phyloP scores from a whole-genome alignment of 768 basidiomycete species.

The Lactarius sanguifluus region DNA sequence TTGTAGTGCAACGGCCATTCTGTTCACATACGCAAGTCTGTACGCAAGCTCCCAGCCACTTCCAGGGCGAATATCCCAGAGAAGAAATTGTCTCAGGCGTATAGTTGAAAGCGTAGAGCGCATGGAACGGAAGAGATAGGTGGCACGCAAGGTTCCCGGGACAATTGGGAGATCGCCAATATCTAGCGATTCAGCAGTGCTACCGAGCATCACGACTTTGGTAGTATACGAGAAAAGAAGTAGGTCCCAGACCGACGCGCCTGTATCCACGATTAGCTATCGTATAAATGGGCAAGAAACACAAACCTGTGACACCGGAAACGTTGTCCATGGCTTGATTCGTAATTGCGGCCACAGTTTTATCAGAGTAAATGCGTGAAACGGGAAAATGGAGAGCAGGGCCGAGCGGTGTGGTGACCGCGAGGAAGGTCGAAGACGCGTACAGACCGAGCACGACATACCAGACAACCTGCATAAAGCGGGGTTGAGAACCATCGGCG shows the following conservation, averaged over 20 bases:
- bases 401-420: constrained; percentile 60
- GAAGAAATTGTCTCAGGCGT: constrained; percentile 47
- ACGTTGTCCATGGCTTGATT: constrained; percentile 75
- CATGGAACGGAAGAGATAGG: constrained; percentile 65
- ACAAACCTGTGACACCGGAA: constrained; percentile 55
- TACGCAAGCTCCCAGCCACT: constrained; percentile 66
- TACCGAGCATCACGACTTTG: constrained; percentile 81
- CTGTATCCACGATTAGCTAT: constrained; percentile 34
- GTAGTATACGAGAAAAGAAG: constrained; percentile 87
- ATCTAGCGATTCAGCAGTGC: constrained; percentile 69
- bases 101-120: constrained; percentile 52
- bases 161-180: constrained; percentile 88
- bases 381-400: constrained; percentile 74
- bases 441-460: constrained; percentile 54
- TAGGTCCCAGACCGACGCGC: constrained; percentile 56
- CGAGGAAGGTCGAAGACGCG: constrained; percentile 43
- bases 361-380: constrained; percentile 72
- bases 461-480: constrained; percentile 44
- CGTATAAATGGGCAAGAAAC: neutral
- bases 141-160: constrained; percentile 65
- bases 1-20: constrained; percentile 41
- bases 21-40: constrained; percentile 60
- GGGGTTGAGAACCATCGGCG: constrained; percentile 29
- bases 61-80: constrained; percentile 60
- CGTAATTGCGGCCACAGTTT: constrained; percentile 57